These are phyloP conservation scores for Aspergillus carlsbadensis DNA, from an alignment of 495 filamentous ascomycete genomes.

Conservation along the genomic window DNA sequence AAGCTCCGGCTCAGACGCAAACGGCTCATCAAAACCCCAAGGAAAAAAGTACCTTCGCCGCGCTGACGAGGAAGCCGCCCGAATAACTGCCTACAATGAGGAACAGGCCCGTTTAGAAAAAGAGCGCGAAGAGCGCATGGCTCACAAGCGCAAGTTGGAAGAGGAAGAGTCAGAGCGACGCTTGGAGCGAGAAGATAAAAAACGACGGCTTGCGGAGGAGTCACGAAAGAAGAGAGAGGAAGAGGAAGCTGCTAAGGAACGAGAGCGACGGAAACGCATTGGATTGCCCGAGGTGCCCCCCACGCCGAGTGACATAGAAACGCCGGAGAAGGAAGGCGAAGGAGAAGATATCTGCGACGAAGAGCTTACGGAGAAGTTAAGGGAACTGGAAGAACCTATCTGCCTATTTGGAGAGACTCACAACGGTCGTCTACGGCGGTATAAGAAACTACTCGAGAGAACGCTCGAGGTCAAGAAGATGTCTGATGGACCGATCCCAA, in stretches of 20 bases:
- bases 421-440: constrained; percentile 63
- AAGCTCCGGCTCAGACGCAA: constrained; percentile 21
- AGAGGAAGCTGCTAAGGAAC: constrained; percentile 59
- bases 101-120: constrained; percentile 70
- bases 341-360: constrained; percentile 71
- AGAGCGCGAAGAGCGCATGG: constrained; percentile 63
- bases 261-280: constrained; percentile 51
- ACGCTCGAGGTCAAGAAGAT: constrained; percentile 49
- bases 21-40: constrained; percentile 31
- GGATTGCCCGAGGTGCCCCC: constrained; percentile 72
- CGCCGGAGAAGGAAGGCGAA: constrained; percentile 34
- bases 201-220: constrained; percentile 76
- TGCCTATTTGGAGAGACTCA: constrained; percentile 84
- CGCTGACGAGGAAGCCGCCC: constrained; percentile 80
- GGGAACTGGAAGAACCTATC: constrained; percentile 70
- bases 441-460: constrained; percentile 56
- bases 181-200: constrained; percentile 74
- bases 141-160: constrained; percentile 84
- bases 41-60: constrained; percentile 83
- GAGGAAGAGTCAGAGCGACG: constrained; percentile 75
- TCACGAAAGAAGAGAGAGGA: constrained; percentile 66
- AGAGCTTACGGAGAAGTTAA: constrained; percentile 64
- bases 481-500: constrained; percentile 62
- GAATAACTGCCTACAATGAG: constrained; percentile 74
- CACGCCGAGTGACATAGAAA: constrained; percentile 37